Evolutionary conservation across 2,329 filamentous ascomycete genomes (phyloP), one percentile per base, ranked within the genome.

Genomic region (Bipolaris sorokiniana): DNA sequence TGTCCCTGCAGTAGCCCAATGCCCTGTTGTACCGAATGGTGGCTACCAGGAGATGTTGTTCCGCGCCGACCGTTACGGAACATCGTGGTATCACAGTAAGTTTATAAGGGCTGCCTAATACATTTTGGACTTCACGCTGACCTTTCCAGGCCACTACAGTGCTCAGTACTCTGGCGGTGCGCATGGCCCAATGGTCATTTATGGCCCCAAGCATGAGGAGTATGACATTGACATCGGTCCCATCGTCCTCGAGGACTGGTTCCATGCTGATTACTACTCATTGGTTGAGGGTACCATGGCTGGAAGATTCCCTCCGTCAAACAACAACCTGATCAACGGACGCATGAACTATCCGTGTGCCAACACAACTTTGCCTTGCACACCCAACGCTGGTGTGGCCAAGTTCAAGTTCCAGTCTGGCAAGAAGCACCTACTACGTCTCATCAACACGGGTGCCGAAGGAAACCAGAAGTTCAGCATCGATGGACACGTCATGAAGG

Each of bases 221-320:
- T 80, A 78, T 56, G 78, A 80, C 48, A 69, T 68, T 6, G 78
- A 80, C 58, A 58, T 77, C 16, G 78, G 78, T 3, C 76, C 75
- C 5, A 62, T 79, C 36, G 48, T 78, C 16, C 56, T 80, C 23
- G 71, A 71, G 6, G 78, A 80, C 56, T 79, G 77, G 77, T 76
- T 65, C 48, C 78, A 80, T 56, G 57, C 58, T 23, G 64, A 66
- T 38, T 67, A 72, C 58, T 69, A 63, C 54, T 63, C 66, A n/a
- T 56, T 73, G 18, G 68, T 75, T 38, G 66, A 72, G 10, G 63
- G 62, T 11, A 69, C 64, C n/a, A 70, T 67, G 61, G 59, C 64
- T 22, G 69, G 59, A 3, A 56, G 40, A n/a, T 64, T 68, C 49
- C 65, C 63, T 28, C 65, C 56, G 13, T 57, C 53, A 6, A 63